Evolutionary conservation across 768 basidiomycete genomes (phyloP), one percentile per base, ranked within the genome.

Genomic region (Stropharia rugosoannulata): DNA sequence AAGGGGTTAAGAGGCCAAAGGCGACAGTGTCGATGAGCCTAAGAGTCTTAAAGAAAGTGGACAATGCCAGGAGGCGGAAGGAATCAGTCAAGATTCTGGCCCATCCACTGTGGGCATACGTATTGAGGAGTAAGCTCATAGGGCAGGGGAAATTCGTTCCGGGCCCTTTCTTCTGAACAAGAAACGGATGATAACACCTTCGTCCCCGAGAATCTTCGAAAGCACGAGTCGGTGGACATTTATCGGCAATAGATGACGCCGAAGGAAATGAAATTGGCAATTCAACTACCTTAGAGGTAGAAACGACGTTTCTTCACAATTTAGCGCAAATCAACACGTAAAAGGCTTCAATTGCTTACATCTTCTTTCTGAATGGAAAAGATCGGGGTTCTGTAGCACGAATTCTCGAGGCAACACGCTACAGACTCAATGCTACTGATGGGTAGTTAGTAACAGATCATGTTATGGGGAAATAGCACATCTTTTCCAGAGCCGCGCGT

Each of bases 271-370:
- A 35, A 61, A 61, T 49, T 46, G 61, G 60, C 25, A 43, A 59
- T 44, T 43, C 47, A 38, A 58, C 49, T 64, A 56, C 62, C 61
- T 53, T 57, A 53, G 54, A 51, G 16, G 62, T 53, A 46, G 54
- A 54, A 53, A 56, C 57, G 62, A 57, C 55, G 57, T 59, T 55
- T 54, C 18, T 22, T 44, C 29, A 55, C 52, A 40, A 54, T 59
- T 63, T 66, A 66, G 60, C 56, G 61, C 59, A 61, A 55, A 62
- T 63, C 60, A 55, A 57, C 52, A 63, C 62, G 64, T 65, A 65
- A 65, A 60, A 27, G 58, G 49, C 55, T 39, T 59, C 56, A 56
- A 49, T 52, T 43, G 44, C 49, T 27, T 43, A 51, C 39, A 47
- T 49, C 49, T 47, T 48, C 49, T 25, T 65, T 65, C 64, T 65